A percentile compares a stretch with the other conserved stretches of the same genome.
phyloP scores from a whole-genome alignment of 257 asterid genomes.

The Hygrophila difformis region DNA sequence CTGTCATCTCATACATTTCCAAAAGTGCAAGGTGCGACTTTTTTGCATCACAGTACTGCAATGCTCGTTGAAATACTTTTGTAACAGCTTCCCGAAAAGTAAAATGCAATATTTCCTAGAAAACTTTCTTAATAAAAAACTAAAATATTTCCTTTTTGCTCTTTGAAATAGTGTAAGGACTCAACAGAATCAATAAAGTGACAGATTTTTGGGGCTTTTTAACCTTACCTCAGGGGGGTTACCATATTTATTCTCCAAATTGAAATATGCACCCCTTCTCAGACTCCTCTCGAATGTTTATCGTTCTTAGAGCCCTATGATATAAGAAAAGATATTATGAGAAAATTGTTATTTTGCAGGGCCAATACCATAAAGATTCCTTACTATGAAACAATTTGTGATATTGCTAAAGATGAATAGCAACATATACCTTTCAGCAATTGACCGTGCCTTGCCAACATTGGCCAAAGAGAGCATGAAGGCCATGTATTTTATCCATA shows the following conservation, averaged over 20 bases:
- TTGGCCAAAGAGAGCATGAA: conserved; percentile 77
- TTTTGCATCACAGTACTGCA: conserved; percentile 85
- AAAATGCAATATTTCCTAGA: not conserved
- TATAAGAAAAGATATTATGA: conserved; percentile 7
- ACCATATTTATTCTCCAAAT: conserved; percentile 85
- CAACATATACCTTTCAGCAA: conserved; percentile 71
- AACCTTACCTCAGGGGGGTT: conserved; percentile 77
- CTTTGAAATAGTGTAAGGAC: not conserved
- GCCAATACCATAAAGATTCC: no score
- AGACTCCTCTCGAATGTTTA: conserved; percentile 74
- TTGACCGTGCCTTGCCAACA: conserved; percentile 76
- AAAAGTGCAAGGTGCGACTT: conserved; percentile 70
- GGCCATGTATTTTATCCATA: conserved; percentile 93
- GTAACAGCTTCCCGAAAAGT: conserved; percentile 58
- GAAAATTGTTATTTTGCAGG: no score
- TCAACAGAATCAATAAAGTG: not conserved
- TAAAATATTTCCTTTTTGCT: not conserved
- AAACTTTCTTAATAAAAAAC: not conserved
- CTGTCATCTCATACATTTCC: conserved; percentile 74
- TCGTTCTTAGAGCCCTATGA: conserved; percentile 80
- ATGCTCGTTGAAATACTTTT: conserved; percentile 70
- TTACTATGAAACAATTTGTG: no score
- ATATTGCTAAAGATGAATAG: no score
- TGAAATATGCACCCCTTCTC: conserved; percentile 94
- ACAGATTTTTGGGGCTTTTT: not conserved